Evolutionary conservation across 441 rosid species (phyloP), one percentile per base, ranked within the genome.

Genomic region (Adansonia gregorii): DNA sequence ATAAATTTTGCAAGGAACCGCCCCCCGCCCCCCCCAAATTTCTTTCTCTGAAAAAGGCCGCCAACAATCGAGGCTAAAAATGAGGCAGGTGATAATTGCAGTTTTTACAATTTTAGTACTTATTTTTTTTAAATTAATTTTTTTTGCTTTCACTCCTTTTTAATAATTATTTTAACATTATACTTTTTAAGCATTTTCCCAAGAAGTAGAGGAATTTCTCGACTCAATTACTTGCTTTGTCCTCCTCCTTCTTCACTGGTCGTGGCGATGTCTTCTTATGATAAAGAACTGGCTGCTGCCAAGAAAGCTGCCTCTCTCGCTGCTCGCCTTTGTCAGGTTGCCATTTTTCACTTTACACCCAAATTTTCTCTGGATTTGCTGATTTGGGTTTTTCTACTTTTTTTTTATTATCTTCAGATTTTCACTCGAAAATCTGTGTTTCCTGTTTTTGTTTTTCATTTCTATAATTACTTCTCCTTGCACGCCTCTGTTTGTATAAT

Each of bases 241-340:
- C 75, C 84, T 79, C 80, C 82, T 0, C 6, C 74, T 58, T 74
- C 84, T 67, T 76, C 81, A 2, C 65, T 74, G 27, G 48, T 75
- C 3, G 59, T 65, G 9, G 78, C 86, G 77, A 88, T 91, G 95
- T 73, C 93, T 78, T 73, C 93, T 78, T 91, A 94, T 78, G 90
- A 86, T 15, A 90, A 89, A 79, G 94, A 90, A 83, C 93, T 96
- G 79, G 84, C 84, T 41, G 98, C 96, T 43, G 99, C 99, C 64
- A 94, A 89, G 90, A 94, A 89, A 78, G 98, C 96, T 27, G 94
- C 89, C 58, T 87, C 90, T 69, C 88, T 96, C 61, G 97, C 99
- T 79, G 92, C 99, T 82, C 89, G 90, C 74, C 98, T 96, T 35
- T 94, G 98, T 84, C 96, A 89, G 95, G 98, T 82, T 70, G 31